phyloP scores from a whole-genome alignment of 1,139 yeast genomes.

The Candida dubliniensis region DNA sequence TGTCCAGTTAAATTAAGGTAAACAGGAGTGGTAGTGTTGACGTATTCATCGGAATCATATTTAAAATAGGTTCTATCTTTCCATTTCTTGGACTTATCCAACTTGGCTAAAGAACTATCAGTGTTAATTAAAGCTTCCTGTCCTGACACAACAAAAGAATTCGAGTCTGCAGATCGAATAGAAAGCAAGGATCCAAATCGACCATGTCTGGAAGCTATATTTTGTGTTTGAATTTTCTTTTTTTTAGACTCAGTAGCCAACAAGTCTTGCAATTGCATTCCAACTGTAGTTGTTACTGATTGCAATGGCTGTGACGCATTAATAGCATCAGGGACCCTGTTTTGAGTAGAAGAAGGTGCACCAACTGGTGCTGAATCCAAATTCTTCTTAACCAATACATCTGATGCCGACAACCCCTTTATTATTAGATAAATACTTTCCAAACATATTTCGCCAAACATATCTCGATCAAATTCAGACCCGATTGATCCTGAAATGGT shows the following conservation, averaged over 20 bases:
- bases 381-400: slow-evolving; percentile 5
- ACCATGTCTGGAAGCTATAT: slow-evolving; percentile 76
- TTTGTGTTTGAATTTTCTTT: slow-evolving; percentile 49
- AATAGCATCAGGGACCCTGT: neutral
- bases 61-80: slow-evolving; percentile 43
- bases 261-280: slow-evolving; percentile 51
- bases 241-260: slow-evolving; percentile 58
- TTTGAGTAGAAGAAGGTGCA: slow-evolving; percentile 2
- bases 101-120: slow-evolving; percentile 48
- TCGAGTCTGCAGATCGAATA: slow-evolving; percentile 55
- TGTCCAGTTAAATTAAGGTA: slow-evolving; percentile 33
- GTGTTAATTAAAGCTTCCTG: slow-evolving; percentile 61
- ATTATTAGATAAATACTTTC: slow-evolving; percentile 70
- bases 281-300: slow-evolving; percentile 27
- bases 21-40: slow-evolving; percentile 23
- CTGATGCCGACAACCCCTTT: slow-evolving; percentile 51
- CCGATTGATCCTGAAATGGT: slow-evolving; percentile 69
- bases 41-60: slow-evolving; percentile 45
- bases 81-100: slow-evolving; percentile 74
- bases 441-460: slow-evolving; percentile 62
- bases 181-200: slow-evolving; percentile 87
- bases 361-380: slow-evolving; percentile 1
- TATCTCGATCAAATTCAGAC: slow-evolving; percentile 57
- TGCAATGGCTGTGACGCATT: slow-evolving; percentile 17
- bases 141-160: slow-evolving; percentile 71